Conservation (phyloP, 495 filamentous ascomycete species). For the Lophiostoma macrostomum region DNA sequence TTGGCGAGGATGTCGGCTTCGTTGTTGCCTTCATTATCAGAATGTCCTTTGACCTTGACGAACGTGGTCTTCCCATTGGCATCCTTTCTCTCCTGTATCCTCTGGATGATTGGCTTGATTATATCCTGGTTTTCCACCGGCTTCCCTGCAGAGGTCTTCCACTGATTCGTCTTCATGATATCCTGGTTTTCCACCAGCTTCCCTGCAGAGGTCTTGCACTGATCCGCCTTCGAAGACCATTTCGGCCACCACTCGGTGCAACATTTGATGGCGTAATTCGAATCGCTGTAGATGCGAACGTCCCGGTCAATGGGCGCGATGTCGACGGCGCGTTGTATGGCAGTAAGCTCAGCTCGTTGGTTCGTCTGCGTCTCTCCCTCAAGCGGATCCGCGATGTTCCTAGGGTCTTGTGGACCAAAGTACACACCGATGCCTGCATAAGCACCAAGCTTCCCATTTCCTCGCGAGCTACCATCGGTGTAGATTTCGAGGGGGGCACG, state of each 20-base stretch:
- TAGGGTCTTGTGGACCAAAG: conserved; percentile 68
- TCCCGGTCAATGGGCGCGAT: conserved; percentile 61
- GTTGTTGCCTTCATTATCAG: conserved; percentile 64
- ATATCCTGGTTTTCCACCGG: conserved; percentile 84
- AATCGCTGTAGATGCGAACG: conserved; percentile 75
- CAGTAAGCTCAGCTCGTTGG: conserved; percentile 89
- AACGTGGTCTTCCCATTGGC: conserved; percentile 64
- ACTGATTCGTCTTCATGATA: conserved; percentile 67
- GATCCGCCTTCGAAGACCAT: conserved; percentile 54
- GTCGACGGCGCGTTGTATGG: conserved; percentile 79
- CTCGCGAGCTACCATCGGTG: conserved; percentile 80
- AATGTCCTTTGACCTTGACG: conserved; percentile 86
- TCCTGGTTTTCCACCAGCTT: conserved; percentile 81
- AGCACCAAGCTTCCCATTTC: conserved; percentile 71
- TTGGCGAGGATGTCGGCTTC: conserved; percentile 78
- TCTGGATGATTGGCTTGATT: conserved; percentile 65
- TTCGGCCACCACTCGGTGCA: conserved; percentile 78
- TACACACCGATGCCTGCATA: conserved; percentile 83
- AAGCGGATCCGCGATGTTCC: conserved; percentile 81
- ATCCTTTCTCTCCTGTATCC: conserved; percentile 66
- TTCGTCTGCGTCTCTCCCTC: conserved; percentile 78
- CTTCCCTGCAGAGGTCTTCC: conserved; percentile 67
- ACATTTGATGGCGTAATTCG: conserved; percentile 84
- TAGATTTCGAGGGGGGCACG: conserved; percentile 66
- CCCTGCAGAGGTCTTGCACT: conserved; percentile 69